These are phyloP conservation scores for Penicillium manginii DNA, from an alignment of 495 filamentous ascomycete species.

Conservation along the genomic window DNA sequence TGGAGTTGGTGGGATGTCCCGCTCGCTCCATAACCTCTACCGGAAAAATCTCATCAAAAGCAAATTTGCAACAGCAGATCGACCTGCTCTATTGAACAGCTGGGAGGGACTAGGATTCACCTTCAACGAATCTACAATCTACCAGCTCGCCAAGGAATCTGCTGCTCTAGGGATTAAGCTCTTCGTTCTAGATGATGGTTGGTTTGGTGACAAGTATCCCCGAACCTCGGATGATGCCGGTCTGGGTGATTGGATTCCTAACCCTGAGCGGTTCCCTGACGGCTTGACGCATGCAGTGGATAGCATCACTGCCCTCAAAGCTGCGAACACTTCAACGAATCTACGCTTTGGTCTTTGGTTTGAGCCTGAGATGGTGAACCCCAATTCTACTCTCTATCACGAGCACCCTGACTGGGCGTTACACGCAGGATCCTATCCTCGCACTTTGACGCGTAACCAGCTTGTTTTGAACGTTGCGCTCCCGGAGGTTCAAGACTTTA, in stretches of 20 bases:
- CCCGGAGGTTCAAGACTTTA: constrained; percentile 57
- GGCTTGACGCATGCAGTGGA: constrained; percentile 48
- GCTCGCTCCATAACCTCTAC: constrained; percentile 55
- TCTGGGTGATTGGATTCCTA: constrained; percentile 59
- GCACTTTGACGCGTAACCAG: constrained; percentile 53
- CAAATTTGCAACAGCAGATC: constrained; percentile 49
- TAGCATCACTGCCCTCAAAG: constrained; percentile 45
- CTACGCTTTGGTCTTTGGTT: constrained; percentile 61
- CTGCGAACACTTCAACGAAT: constrained; percentile 41
- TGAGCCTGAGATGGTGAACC: constrained; percentile 63
- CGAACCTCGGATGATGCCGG: constrained; percentile 51
- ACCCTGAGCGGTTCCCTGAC: constrained; percentile 55
- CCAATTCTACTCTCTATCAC: constrained; percentile 54
- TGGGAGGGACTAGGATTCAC: constrained; percentile 60
- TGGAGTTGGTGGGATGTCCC: constrained; percentile 59
- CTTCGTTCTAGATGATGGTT: constrained; percentile 62
- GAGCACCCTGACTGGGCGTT: constrained; percentile 60
- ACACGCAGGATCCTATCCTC: constrained; percentile 53
- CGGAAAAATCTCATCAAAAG: constrained; percentile 58
- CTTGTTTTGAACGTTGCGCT: constrained; percentile 57
- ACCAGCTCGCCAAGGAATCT: constrained; percentile 50
- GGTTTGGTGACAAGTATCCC: constrained; percentile 59
- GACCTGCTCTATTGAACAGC: constrained; percentile 58
- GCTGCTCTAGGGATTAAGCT: constrained; percentile 54
- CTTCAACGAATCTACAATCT: constrained; percentile 51